Evolutionary conservation across 2,329 filamentous ascomycete species (phyloP).

Genomic region (Didymella arachidicola): DNA sequence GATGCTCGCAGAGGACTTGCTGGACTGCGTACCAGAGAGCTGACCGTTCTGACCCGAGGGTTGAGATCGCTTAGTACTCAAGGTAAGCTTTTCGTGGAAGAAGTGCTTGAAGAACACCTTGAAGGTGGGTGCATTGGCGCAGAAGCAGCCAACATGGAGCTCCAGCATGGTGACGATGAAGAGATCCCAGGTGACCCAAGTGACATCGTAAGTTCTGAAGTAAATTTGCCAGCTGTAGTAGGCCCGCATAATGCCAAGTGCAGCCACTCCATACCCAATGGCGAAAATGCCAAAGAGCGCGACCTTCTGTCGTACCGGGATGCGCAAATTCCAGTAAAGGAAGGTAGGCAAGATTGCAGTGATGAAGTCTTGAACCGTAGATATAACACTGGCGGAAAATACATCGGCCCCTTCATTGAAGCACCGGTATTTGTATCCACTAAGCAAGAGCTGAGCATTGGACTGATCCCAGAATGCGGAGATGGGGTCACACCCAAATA

Average conservation of each 20-base stretch:
- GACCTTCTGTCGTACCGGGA: conserved; percentile 40
- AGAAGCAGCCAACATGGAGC: conserved; percentile 41
- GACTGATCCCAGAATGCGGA: conserved; percentile 45
- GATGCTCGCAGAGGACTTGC: conserved; percentile 12
- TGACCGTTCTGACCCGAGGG: background rate
- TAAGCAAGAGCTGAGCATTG: conserved; percentile 23
- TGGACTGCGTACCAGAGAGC: conserved; percentile 12
- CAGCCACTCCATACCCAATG: conserved; percentile 42
- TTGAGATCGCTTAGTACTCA: conserved; percentile 14
- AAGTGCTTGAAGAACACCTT: conserved; percentile 47
- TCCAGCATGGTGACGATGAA: conserved; percentile 36
- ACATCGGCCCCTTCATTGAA: conserved; percentile 46
- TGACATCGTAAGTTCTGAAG: conserved; percentile 42
- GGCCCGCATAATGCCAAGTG: conserved; percentile 32
- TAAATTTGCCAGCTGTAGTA: conserved; percentile 42
- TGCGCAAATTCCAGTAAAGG: conserved; percentile 43
- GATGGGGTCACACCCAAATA: conserved; percentile 41
- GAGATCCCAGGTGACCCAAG: conserved; percentile 36
- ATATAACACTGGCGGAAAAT: conserved; percentile 39
- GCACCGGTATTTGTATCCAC: conserved; percentile 41
- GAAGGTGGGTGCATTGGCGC: conserved; percentile 42
- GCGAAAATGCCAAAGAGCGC: conserved; percentile 44
- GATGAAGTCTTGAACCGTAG: conserved; percentile 38
- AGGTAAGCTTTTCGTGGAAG: conserved; percentile 35
- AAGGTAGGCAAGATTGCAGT: conserved; percentile 45